Percentiles rank a stretch among this genome's conserved stretches.
Evolutionary conservation across 2,329 filamentous ascomycete species (phyloP).

Genomic region (Esteya vermicola): DNA sequence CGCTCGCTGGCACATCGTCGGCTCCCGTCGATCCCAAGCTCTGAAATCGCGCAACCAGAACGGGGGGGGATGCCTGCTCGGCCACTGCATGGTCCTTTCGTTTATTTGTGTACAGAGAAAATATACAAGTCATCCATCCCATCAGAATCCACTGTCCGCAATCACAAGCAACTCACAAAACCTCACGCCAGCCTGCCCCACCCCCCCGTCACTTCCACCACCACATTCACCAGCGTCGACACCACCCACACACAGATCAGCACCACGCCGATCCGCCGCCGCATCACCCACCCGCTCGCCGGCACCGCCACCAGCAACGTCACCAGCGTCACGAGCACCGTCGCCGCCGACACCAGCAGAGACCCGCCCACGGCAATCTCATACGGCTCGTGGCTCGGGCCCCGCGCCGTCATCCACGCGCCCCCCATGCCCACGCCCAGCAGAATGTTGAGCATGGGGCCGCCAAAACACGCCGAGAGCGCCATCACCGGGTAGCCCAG

Average conservation of each 20-base stretch:
- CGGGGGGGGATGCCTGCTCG: no score
- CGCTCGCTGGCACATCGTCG: no score
- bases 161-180: no score
- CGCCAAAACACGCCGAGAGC: slow-evolving; percentile 85
- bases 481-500: slow-evolving; percentile 97
- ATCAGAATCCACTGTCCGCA: no score
- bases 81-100: no score
- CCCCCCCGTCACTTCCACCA: slow-evolving; percentile 55
- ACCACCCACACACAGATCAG: slow-evolving; percentile 68
- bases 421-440: slow-evolving; percentile 88
- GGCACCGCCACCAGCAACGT: slow-evolving; percentile 71
- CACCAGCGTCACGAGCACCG: slow-evolving; percentile 65
- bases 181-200: no score
- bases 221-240: slow-evolving; percentile 69
- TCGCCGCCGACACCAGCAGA: slow-evolving; percentile 72
- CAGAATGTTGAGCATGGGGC: slow-evolving; percentile 93
- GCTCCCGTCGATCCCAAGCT: no score
- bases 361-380: slow-evolving; percentile 73
- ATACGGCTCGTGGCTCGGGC: slow-evolving; percentile 61
- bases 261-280: slow-evolving; percentile 64
- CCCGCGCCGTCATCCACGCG: slow-evolving; percentile 64
- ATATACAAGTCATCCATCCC: no score
- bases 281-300: slow-evolving; percentile 75
- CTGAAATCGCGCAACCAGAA: no score
- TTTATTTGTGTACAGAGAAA: no score